Base-by-base conservation (phyloP, 108 stramenopile species). In the Skeletonema grethae region DNA sequence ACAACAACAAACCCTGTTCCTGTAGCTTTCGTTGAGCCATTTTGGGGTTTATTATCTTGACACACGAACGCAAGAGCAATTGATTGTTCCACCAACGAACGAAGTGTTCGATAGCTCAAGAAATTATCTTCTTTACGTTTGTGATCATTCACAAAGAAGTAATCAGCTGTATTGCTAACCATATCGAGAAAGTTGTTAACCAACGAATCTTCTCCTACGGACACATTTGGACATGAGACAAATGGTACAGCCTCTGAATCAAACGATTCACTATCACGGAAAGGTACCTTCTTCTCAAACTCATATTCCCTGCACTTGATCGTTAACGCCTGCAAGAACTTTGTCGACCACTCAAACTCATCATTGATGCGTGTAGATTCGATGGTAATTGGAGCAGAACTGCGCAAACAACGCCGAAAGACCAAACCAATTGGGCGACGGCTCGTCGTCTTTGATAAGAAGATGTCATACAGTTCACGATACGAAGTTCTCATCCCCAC, bases 401-500 rank as follows among this genome's bases (percentile, higher is more conserved):
- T 32, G 8, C 45, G 60, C 5, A 29, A 20, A 29, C 59, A 61
- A 28, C 79, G 56, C n/a, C 79, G 69, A 39, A 80, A 80, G 16
- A 80, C 79, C 35, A 80, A 57, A 13, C 75, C 79, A 13, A 80
- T 64, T 5, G 79, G 74, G 6, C 79, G 63, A 20, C 9, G 29
- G n/a, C 65, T 76, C 31, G 79, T 80, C 1, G 79, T 80, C 57
- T 65, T 71, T 30, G 73, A 76, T 1, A 81, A 53, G 60, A 81
- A 76, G 8, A 81, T 71, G 43, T 81, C 76, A 36, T 72, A 76
- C 31, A 81, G 36, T 31, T 81, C 80, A 9, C 80, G 57, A 64
- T 76, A 81, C 2, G 80, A 81, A 4, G 80, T 81, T 25, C 80
- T 50, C 80, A 81, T 81, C 6, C 80, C 80, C 5, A 77, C 80